Evolutionary conservation across 1,284 basidiomycete species (phyloP), one percentile per base, ranked within the genome.

Genomic region (Trichosporon sp.): DNA sequence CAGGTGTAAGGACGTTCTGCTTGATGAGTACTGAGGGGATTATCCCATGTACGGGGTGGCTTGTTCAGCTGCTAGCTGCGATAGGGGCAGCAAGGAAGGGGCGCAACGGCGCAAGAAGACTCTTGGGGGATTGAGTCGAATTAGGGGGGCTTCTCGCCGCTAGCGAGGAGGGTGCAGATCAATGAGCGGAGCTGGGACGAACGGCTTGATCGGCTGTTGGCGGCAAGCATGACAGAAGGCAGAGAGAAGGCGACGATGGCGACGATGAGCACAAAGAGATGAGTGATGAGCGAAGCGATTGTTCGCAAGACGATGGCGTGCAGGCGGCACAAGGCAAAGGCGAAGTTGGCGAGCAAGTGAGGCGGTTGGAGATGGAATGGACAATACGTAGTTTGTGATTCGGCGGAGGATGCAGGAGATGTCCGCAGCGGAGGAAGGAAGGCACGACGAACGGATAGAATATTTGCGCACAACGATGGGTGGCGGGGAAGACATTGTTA

Each of bases 101-200:
- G 49, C 49, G 49, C n/a, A 54, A 36, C 23, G n/a, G 46, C 58
- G 60, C 62, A 32, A 37, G 9, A 44, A 27, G 34, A 56, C 46
- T 44, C 56, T 36, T n/a, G 19, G 46, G 36, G 52, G 27, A 44
- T 59, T 32, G 31, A 74, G 72, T 63, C 74, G 62, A 76, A 65
- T 80, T 78, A 80, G 62, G 78, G 78, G 58, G 78, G 78, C 70
- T 78, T 78, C 69, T 73, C 75, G 57, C 75, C 77, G 59, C 70
- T 73, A 68, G 74, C 72, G 66, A 78, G 71, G 59, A 78, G 71
- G 37, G 74, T 71, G 66, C 75, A 72, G 67, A 80, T 78, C 61
- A 74, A 71, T 33, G 76, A 73, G 58, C 76, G 70, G 66, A 76
- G 76, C 57, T 74, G 72, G 62, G 73, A 70, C 62, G 74, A 70